Base-by-base conservation (phyloP, 805 yeast species). In the Spathaspora gorwiae region DNA sequence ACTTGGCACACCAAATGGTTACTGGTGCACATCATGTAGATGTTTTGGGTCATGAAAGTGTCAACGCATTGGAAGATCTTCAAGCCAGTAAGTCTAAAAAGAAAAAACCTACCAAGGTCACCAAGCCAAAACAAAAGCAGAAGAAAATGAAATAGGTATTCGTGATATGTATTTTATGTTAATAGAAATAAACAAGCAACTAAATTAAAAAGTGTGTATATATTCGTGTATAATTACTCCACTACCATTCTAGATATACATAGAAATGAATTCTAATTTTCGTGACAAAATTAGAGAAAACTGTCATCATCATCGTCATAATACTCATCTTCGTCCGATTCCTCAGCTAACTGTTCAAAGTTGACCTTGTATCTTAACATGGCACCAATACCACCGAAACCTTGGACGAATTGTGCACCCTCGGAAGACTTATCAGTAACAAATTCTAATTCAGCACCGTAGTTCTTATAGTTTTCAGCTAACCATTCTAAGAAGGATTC, bases 371-470 rank as follows among this genome's bases (percentile, higher is more conserved):
- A 94, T 74, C 99, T 89, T 66, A 94, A 75, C 57, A 94, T 66
- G 47, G 97, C 97, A 67, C 99, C 99, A 54, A 94, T 80, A 73
- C 99, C 99, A 85, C 99, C 99, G 63, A 94, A 94, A 48, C 99
- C 99, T 58, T 83, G 84, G 48, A 86, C 95, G 69, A 94, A 94
- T 75, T 94, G 99, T 39, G 98, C 95, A 76, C 99, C 99, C 72
- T 94, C 99, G 37, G 95, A 84, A 19, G 96, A 87, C 72, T 89
- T 83, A 73, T 94, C 98, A 42, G 97, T 87, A 55, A 94, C 96
- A 58, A 94, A 94, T 74, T 94, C 99, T 59, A 94, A 78, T 49
- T 85, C 81, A 43, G 99, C 96, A 79, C 99, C 99, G 60, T 80
- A 94, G 60, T 79, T 86, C 65, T 83, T 86, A 73, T 94, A 94